A percentile compares a stretch with the other conserved stretches of the same genome.
These are phyloP conservation scores for Rhytidiadelphus loreus DNA, from an alignment of 225 moss, liverwort and hornwort genomes.

Conservation along the genomic window DNA sequence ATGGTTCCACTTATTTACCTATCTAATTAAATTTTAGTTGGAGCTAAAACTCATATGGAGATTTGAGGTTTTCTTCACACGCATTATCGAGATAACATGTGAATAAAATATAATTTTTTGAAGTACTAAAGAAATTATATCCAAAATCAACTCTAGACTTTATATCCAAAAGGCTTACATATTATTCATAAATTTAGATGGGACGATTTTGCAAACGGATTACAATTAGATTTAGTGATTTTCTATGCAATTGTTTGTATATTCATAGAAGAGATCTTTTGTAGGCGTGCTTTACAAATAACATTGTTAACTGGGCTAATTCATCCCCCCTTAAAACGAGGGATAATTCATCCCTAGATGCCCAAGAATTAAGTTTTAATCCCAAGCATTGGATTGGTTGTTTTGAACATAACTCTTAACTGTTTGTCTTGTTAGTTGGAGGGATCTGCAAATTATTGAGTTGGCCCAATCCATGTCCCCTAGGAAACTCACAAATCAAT, in stretches of 20 bases:
- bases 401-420: too few species aligned
- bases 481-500: too few species aligned
- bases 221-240: neutral
- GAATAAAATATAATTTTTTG: neutral
- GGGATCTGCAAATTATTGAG: too few species aligned
- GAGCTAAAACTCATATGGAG: neutral
- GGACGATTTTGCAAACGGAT: neutral
- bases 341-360: too few species aligned
- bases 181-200: neutral
- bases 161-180: neutral
- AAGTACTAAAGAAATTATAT: neutral
- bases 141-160: neutral
- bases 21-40: neutral
- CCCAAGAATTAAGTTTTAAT: too few species aligned
- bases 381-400: too few species aligned
- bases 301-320: too few species aligned
- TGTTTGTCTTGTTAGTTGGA: too few species aligned
- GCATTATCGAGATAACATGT: neutral
- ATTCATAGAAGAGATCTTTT: neutral
- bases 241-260: neutral
- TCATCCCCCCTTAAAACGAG: too few species aligned
- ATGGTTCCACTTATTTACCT: neutral
- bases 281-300: rapidly evolving
- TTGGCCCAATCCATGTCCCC: too few species aligned
- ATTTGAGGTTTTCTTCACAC: neutral